Conservation (phyloP, 306 rosid genomes). For the Calophaca sinica region DNA sequence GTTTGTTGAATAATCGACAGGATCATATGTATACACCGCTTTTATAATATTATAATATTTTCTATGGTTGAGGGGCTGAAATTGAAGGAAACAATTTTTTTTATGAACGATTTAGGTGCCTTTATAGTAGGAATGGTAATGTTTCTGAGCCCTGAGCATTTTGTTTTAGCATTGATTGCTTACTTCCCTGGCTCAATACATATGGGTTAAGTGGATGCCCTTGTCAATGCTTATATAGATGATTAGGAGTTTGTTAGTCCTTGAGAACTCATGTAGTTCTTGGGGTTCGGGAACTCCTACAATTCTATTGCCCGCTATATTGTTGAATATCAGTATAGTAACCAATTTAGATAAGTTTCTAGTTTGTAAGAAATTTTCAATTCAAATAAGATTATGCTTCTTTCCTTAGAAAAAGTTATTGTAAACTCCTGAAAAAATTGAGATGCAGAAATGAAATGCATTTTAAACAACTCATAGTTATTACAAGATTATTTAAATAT, state of each 20-base stretch:
- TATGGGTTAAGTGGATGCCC: conserved; percentile 9
- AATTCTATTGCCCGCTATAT: no score
- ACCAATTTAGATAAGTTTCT: no score
- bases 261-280: conserved; percentile 17
- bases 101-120: no score
- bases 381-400: no score
- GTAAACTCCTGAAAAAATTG: no score
- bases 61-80: background rate
- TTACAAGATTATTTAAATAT: no score
- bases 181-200: conserved; percentile 6
- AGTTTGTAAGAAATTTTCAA: no score
- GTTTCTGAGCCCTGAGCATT: background rate
- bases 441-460: no score
- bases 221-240: conserved; percentile 39
- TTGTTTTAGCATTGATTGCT: conserved; percentile 20
- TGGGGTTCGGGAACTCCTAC: conserved; percentile 48
- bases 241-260: conserved; percentile 44
- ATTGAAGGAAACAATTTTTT: background rate
- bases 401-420: no score
- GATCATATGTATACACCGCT: background rate
- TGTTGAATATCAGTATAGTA: no score
- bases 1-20: background rate
- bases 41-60: background rate
- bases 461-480: no score
- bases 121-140: background rate